Percentiles rank a stretch among this genome's conserved stretches.
phyloP scores from a whole-genome alignment of 2,329 filamentous ascomycete genomes.

The Tolypocladium endophyticum region DNA sequence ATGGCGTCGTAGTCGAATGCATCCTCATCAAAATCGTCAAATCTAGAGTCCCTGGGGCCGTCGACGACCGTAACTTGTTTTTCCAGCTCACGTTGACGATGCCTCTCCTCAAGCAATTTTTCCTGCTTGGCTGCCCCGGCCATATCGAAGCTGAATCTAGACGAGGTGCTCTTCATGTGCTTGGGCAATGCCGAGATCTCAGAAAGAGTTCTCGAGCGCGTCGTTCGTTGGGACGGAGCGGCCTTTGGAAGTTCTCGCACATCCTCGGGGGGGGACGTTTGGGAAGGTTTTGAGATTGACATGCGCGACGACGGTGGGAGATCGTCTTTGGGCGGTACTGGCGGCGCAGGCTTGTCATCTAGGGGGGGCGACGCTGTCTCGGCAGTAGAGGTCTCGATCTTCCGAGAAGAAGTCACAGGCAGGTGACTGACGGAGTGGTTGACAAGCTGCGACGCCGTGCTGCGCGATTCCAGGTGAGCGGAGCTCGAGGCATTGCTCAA shows the following conservation, averaged over 20 bases:
- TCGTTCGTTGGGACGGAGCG: constrained; percentile 16
- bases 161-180: constrained; percentile 68
- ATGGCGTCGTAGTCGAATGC: constrained; percentile 51
- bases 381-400: constrained; percentile 6
- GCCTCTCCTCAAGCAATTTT: constrained; percentile 61
- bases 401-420: constrained; percentile 15
- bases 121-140: constrained; percentile 57
- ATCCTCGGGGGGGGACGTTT: constrained; percentile 9
- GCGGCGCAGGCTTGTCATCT: constrained; percentile 14
- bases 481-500: constrained; percentile 21
- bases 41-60: constrained; percentile 38
- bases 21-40: constrained; percentile 53
- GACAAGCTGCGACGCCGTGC: constrained; percentile 13
- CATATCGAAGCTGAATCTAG: constrained; percentile 75
- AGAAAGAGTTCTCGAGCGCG: constrained; percentile 40
- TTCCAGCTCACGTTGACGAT: constrained; percentile 55
- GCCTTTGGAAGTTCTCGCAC: constrained; percentile 8
- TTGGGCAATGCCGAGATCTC: constrained; percentile 42
- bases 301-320: constrained; percentile 9
- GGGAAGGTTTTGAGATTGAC: constrained; percentile 11
- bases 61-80: constrained; percentile 34
- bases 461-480: constrained; percentile 11
- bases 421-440: constrained; percentile 13
- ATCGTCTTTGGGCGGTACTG: constrained; percentile 29
- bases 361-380: constrained; percentile 3